Base-by-base conservation (phyloP, 352 stramenopile species). In the Pythium biforme region DNA sequence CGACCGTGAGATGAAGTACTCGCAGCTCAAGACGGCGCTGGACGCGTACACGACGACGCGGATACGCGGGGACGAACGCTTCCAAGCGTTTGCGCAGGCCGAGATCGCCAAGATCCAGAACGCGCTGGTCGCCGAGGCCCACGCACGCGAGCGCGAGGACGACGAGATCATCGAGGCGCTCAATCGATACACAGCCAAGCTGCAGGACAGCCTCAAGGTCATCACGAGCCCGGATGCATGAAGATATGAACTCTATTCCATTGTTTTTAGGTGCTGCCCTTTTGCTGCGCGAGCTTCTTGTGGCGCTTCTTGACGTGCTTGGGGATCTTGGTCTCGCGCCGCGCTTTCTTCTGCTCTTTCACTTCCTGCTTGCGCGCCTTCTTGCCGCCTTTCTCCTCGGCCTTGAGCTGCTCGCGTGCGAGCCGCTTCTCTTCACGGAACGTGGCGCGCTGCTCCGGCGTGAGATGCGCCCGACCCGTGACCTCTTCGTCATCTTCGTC, bases 241-340 rank as follows among this genome's bases (percentile, higher is more conserved):
- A 73, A 40, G 15, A 20, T 12, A 31, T 15, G 12, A 26, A 22
- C 19, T 20, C 7, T 37, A 50, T 31, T 61, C 34, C 23, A 41
- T 41, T n/a, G n/a, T n/a, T n/a, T n/a, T n/a, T n/a, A n/a, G n/a
- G n/a, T n/a, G n/a, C n/a, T 97, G 54, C 92, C 92, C 62, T 95
- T 97, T 64, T 92, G 83, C 62, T 98, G 96, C 0, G 92, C 81
- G 57, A 98, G 87, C 63, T 98, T 99, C 69, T 98, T 98, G 63
- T 97, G 92, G 58, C 91, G 86, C 73, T 99, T 98, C 86, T 99
- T 99, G 54, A 99, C 79, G 70, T 99, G 97, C 79, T 99, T 99
- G 45, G 97, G 97, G 59, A 99, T 98, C 72, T 99, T 99, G 26
- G 76, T 97, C 76, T 97, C 86, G 20, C 97, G 88, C 65, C 98